Evolutionary conservation across 768 basidiomycete species (phyloP).

Genomic region (Tricholoma terreum): DNA sequence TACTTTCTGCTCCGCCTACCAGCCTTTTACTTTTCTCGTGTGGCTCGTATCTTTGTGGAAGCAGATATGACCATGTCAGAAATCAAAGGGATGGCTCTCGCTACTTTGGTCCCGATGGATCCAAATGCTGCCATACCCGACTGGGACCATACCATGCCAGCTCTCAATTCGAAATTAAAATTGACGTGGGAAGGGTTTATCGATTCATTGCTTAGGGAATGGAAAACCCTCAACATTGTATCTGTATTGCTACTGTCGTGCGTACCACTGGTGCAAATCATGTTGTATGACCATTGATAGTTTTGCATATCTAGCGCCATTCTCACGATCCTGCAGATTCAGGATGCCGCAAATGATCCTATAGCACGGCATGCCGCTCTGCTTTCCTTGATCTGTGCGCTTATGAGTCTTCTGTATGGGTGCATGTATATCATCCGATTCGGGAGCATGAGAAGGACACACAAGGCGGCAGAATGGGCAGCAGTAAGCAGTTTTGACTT

Average conservation of each 20-base stretch:
- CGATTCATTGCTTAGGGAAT: conserved; percentile 62
- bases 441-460: conserved; percentile 68
- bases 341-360: conserved; percentile 51
- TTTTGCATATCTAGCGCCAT: conserved; percentile 51
- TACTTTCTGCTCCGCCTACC: conserved; percentile 53
- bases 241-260: conserved; percentile 58
- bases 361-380: conserved; percentile 62
- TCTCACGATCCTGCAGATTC: conserved; percentile 62
- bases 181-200: conserved; percentile 71
- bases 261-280: conserved; percentile 12
- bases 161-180: conserved; percentile 14
- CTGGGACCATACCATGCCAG: neutral
- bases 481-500: conserved; percentile 60
- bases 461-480: conserved; percentile 69
- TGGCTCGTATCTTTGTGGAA: conserved; percentile 60
- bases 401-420: conserved; percentile 71
- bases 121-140: conserved; percentile 2
- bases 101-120: conserved; percentile 11
- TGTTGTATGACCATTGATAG: neutral
- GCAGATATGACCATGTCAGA: conserved; percentile 60
- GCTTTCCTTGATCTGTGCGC: conserved; percentile 60
- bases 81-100: conserved; percentile 38
- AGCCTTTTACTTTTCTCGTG: conserved; percentile 63
- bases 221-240: conserved; percentile 74
- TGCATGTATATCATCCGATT: conserved; percentile 74